These are phyloP conservation scores for Kodamaea fungicola DNA, from an alignment of 1,139 yeast species.

Conservation along the genomic window DNA sequence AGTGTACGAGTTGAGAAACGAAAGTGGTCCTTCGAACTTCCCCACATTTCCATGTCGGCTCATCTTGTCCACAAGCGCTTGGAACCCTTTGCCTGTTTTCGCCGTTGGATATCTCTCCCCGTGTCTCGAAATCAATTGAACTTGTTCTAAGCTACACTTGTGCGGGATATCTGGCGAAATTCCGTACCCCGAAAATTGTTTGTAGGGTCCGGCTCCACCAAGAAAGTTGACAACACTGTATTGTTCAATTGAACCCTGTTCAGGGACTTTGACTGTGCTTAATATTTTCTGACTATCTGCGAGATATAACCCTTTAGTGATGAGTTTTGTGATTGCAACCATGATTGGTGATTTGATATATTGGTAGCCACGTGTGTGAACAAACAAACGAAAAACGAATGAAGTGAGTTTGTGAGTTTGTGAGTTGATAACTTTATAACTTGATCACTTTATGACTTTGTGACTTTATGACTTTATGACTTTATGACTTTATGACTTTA, in stretches of 20 bases:
- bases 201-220: conserved; percentile 37
- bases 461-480: too few relatives aligned
- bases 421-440: too few relatives aligned
- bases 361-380: too few relatives aligned
- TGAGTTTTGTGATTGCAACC: conserved; percentile 9
- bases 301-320: conserved; percentile 5
- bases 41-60: conserved; percentile 14
- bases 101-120: conserved; percentile 36
- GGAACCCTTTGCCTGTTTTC: conserved; percentile 19
- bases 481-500: too few relatives aligned
- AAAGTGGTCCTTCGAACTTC: conserved; percentile 4
- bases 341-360: background rate
- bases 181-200: conserved; percentile 32
- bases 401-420: too few relatives aligned
- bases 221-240: conserved; percentile 30
- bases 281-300: conserved; percentile 3
- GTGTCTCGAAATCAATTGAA: conserved; percentile 34
- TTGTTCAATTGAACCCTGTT: conserved; percentile 27
- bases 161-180: conserved; percentile 32
- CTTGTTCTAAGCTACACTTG: conserved; percentile 32
- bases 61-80: conserved; percentile 20
- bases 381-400: too few relatives aligned
- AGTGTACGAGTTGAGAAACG: conserved; percentile 5
- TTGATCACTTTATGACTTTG: too few relatives aligned
- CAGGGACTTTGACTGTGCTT: conserved; percentile 23